Conservation (phyloP, 2,329 filamentous ascomycete genomes). For the Phialocephala subalpina region DNA sequence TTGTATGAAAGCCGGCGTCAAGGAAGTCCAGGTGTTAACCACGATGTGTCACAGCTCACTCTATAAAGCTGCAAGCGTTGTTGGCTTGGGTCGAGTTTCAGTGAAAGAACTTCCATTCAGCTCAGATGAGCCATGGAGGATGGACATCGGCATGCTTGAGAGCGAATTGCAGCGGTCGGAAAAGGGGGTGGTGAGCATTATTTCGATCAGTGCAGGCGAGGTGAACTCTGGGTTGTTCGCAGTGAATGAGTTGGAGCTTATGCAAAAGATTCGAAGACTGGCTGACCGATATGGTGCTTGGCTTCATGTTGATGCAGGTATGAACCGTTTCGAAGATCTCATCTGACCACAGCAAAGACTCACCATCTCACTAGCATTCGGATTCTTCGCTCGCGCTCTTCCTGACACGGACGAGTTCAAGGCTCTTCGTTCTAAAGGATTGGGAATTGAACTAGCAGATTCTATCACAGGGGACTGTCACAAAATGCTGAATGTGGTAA, state of each 20-base stretch:
- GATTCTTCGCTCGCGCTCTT: slow-evolving; percentile 78
- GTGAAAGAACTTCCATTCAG: slow-evolving; percentile 67
- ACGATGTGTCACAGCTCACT: slow-evolving; percentile 86
- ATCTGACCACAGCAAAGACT: neutral
- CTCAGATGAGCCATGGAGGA: slow-evolving; percentile 67
- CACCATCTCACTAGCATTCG: slow-evolving; percentile 69
- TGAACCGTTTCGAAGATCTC: slow-evolving; percentile 33
- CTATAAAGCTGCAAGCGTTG: slow-evolving; percentile 80
- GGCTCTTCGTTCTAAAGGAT: slow-evolving; percentile 55
- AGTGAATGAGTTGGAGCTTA: slow-evolving; percentile 52
- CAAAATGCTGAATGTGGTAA: slow-evolving; percentile 88
- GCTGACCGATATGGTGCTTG: slow-evolving; percentile 80
- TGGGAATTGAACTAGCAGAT: slow-evolving; percentile 82
- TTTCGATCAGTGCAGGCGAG: slow-evolving; percentile 85
- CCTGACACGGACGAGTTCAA: slow-evolving; percentile 63
- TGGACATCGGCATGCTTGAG: slow-evolving; percentile 74
- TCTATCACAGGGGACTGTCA: slow-evolving; percentile 89
- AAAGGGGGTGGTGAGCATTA: slow-evolving; percentile 71
- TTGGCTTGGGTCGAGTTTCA: slow-evolving; percentile 77
- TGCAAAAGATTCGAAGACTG: slow-evolving; percentile 68
- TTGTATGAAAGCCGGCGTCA: slow-evolving; percentile 68
- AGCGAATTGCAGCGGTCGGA: slow-evolving; percentile 56
- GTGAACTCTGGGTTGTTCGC: slow-evolving; percentile 90
- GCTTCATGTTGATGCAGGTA: slow-evolving; percentile 87
- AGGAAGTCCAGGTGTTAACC: slow-evolving; percentile 78